phyloP scores from a whole-genome alignment of 2,329 filamentous ascomycete genomes.

The Coniochaeta hoffmannii region DNA sequence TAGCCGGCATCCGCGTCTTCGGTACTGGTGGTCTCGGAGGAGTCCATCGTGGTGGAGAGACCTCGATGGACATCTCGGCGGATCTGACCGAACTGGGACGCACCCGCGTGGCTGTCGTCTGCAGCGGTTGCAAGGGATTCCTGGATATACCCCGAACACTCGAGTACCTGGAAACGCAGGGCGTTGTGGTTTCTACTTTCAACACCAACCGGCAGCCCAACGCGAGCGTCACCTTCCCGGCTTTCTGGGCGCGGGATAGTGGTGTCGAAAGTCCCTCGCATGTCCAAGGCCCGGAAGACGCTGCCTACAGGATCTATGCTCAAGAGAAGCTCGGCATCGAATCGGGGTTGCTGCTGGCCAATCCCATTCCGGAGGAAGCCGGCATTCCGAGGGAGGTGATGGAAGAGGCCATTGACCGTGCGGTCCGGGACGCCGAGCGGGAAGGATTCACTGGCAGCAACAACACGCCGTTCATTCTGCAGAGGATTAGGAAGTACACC shows the following conservation, averaged over 20 bases:
- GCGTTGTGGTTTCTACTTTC: conserved; percentile 82
- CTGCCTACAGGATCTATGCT: conserved; percentile 80
- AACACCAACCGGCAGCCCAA: conserved; percentile 59
- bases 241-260: conserved; percentile 88
- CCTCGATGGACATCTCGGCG: conserved; percentile 86
- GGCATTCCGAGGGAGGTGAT: conserved; percentile 67
- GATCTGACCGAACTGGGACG: conserved; percentile 90
- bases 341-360: conserved; percentile 81
- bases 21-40: conserved; percentile 92
- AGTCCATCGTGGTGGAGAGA: conserved; percentile 82
- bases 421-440: conserved; percentile 55
- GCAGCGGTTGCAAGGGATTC: conserved; percentile 92
- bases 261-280: conserved; percentile 71
- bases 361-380: conserved; percentile 67
- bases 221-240: conserved; percentile 75
- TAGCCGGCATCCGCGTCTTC: conserved; percentile 87
- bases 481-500: conserved; percentile 72
- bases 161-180: conserved; percentile 66
- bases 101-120: conserved; percentile 81
- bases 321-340: conserved; percentile 65
- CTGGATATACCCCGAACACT: conserved; percentile 85
- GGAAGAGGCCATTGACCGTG: conserved; percentile 59
- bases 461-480: conserved; percentile 80
- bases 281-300: conserved; percentile 68
- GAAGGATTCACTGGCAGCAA: conserved; percentile 63